Conservation (phyloP, 208 protist genomes). For the Entamoeba invadens region DNA sequence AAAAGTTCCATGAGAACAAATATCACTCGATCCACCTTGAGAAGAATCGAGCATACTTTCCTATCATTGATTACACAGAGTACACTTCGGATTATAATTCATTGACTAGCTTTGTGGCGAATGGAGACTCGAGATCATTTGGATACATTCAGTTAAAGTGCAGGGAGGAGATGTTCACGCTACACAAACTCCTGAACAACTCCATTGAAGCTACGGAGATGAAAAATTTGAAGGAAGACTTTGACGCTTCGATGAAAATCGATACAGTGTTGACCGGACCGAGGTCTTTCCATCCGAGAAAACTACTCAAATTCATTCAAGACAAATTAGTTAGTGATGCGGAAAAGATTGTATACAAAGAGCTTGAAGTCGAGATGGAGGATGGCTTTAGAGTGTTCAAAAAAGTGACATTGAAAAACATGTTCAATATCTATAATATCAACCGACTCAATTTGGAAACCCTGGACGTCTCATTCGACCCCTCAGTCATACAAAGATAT, state of each 20-base stretch:
- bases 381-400: too few relatives aligned
- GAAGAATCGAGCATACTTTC: background rate
- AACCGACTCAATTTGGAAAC: slow-evolving; percentile 34
- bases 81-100: background rate
- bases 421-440: slow-evolving; percentile 29
- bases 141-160: background rate
- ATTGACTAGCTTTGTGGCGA: background rate
- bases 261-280: slow-evolving; percentile 83
- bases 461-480: slow-evolving; percentile 21
- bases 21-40: background rate
- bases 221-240: background rate
- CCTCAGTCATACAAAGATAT: slow-evolving; percentile 13
- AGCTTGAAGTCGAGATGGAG: background rate
- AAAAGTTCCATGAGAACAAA: background rate
- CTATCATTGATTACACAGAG: background rate
- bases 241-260: slow-evolving; percentile 63
- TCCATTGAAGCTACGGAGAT: background rate
- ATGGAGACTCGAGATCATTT: background rate
- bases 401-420: slow-evolving; percentile 12
- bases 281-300: slow-evolving; percentile 70
- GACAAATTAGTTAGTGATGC: slow-evolving; percentile 62
- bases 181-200: background rate
- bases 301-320: slow-evolving; percentile 73
- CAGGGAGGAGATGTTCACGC: background rate
- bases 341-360: slow-evolving; percentile 42